Base-by-base conservation (phyloP, 352 stramenopile genomes). In the Pythium grandisporangium region DNA sequence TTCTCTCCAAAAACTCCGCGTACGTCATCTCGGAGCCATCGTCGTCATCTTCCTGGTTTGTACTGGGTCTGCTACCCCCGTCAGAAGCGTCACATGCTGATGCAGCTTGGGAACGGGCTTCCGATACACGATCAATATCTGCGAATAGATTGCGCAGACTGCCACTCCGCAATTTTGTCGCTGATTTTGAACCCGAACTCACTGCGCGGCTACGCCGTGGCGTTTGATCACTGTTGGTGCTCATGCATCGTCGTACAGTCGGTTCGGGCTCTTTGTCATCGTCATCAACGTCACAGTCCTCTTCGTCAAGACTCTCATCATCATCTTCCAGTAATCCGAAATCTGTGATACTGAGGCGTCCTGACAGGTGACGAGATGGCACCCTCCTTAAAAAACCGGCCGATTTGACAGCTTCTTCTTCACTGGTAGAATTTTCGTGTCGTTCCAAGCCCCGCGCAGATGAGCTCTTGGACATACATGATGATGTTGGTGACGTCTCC, bases 1-100 rank as follows among this genome's bases (percentile, higher is more conserved):
- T 58, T 2, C 70, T 63, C 44, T 90, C 70, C 3, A 93, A 57
- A 37, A 93, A 93, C 45, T 78, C 70, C 1, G 70, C 68, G 39
- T 92, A 92, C 4, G 74, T 83, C 37, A 92, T 57, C 14, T 79
- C 70, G 10, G 70, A 55, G 21, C 53, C 53, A 13, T 66, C 41
- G 1, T 55, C 41, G 22, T 69, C 48, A 22, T 54, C 46, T 16
- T 21, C n/a, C n/a, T n/a, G n/a, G 41, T 11, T 58, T 48, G 23
- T 53, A 46, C 22, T 53, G 37, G 39, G 57, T n/a, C n/a, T n/a
- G n/a, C n/a, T n/a, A n/a, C n/a, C n/a, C n/a, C n/a, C n/a, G n/a
- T n/a, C n/a, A n/a, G n/a, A n/a, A n/a, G n/a, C n/a, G n/a, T n/a
- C n/a, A n/a, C n/a, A n/a, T n/a, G n/a, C n/a, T n/a, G n/a, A n/a